Evolutionary conservation across 805 yeast genomes (phyloP).

Genomic region (Henningerozyma blattae): DNA sequence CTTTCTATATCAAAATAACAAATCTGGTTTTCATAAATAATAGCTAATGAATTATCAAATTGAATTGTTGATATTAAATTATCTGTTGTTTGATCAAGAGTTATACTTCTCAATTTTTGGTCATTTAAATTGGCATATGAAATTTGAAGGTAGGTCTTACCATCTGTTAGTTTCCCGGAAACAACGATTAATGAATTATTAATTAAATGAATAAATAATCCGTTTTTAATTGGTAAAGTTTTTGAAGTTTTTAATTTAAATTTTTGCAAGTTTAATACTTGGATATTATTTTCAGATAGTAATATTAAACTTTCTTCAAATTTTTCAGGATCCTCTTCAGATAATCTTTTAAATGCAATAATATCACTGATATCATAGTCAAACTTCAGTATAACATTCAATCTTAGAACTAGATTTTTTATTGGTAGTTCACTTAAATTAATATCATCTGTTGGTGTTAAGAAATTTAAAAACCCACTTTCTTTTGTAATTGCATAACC

Average conservation of each 20-base stretch:
- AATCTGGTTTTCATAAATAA: slow-evolving; percentile 10
- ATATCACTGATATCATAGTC: slow-evolving; percentile 20
- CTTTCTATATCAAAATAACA: slow-evolving; percentile 10
- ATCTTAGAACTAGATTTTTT: slow-evolving; percentile 18
- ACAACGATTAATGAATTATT: slow-evolving; percentile 13
- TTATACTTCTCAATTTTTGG: slow-evolving; percentile 4
- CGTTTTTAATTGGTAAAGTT: slow-evolving; percentile 12
- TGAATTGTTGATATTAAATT: background rate
- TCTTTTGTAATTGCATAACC: slow-evolving; percentile 23
- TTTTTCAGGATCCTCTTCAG: slow-evolving; percentile 7
- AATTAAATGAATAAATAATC: slow-evolving; percentile 10
- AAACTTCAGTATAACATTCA: slow-evolving; percentile 23
- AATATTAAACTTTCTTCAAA: slow-evolving; percentile 16
- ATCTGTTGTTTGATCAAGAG: slow-evolving; percentile 1
- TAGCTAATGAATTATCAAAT: slow-evolving; percentile 2
- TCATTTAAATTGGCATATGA: slow-evolving; percentile 8
- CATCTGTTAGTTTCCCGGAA: slow-evolving; percentile 4
- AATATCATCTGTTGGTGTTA: slow-evolving; percentile 11
- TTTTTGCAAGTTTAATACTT: slow-evolving; percentile 14
- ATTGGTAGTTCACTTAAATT: slow-evolving; percentile 21
- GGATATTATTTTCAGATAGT: slow-evolving; percentile 21
- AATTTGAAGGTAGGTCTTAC: too few species aligned
- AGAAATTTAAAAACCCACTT: slow-evolving; percentile 17
- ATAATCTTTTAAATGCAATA: slow-evolving; percentile 13
- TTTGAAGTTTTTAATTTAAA: slow-evolving; percentile 17